A percentile compares a stretch with the other conserved stretches of the same genome.
Conservation (phyloP, 2,329 filamentous ascomycete species). For the Pyrenophora teres region DNA sequence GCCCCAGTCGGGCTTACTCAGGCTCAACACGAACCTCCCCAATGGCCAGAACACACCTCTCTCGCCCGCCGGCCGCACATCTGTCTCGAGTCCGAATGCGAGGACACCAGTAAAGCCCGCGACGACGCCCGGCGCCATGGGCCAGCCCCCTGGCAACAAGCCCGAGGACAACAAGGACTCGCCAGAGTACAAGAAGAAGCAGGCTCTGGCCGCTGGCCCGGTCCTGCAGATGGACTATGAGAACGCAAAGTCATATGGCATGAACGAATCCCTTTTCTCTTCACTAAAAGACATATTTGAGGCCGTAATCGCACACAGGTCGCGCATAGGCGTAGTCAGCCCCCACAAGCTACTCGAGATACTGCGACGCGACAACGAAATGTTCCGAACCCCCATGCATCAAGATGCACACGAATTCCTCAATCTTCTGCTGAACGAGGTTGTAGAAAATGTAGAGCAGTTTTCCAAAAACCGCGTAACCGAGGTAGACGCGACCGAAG, state of each 20-base stretch:
- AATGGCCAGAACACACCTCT: slow-evolving; percentile 50
- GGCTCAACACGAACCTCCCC: slow-evolving; percentile 47
- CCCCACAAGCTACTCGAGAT: slow-evolving; percentile 93
- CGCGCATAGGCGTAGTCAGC: slow-evolving; percentile 86
- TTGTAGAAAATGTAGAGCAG: slow-evolving; percentile 91
- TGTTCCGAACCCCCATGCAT: slow-evolving; percentile 97
- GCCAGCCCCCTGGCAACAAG: slow-evolving; percentile 63
- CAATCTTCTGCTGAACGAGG: slow-evolving; percentile 91
- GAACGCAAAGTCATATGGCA: slow-evolving; percentile 79
- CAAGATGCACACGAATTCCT: slow-evolving; percentile 98
- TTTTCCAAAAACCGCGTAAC: slow-evolving; percentile 69
- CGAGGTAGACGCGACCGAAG: slow-evolving; percentile 37
- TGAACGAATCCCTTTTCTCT: slow-evolving; percentile 94
- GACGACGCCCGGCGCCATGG: slow-evolving; percentile 55
- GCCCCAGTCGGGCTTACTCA: slow-evolving; percentile 50
- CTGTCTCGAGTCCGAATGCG: slow-evolving; percentile 39
- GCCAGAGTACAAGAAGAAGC: slow-evolving; percentile 97
- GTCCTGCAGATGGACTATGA: slow-evolving; percentile 84
- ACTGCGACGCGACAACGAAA: slow-evolving; percentile 90
- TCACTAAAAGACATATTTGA: slow-evolving; percentile 96
- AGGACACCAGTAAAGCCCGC: slow-evolving; percentile 44
- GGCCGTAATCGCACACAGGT: slow-evolving; percentile 78
- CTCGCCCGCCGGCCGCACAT: slow-evolving; percentile 60
- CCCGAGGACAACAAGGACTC: slow-evolving; percentile 94
- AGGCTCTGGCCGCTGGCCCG: slow-evolving; percentile 84